Base-by-base conservation (phyloP, 768 basidiomycete species). In the Mycena chlorophos region DNA sequence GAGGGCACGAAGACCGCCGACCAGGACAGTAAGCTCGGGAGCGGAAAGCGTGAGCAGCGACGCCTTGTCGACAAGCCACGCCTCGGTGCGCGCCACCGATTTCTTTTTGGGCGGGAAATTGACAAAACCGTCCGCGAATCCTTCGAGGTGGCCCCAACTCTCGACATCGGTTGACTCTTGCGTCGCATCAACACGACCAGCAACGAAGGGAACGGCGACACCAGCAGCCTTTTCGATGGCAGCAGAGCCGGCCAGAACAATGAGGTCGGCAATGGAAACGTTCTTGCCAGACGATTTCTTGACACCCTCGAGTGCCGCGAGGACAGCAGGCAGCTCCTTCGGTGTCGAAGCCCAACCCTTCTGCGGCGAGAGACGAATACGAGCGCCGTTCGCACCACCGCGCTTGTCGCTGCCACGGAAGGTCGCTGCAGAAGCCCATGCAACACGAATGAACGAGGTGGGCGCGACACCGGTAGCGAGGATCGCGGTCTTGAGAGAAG, bases 381-480 rank as follows among this genome's bases (percentile, higher is more conserved):
- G 45, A 27, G 45, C 45, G 45, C 45, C 45, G 45, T 46, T 46
- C 23, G 45, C 45, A 46, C 45, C 45, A 25, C 45, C 45, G 26
- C 45, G 45, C n/a, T 46, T 46, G 45, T 46, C 45, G n/a, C 6
- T 46, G 45, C 45, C 20, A 46, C 45, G 45, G 45, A 46, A 46
- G 26, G 23, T 46, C 5, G 45, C 8, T 4, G 45, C 45, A 13
- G 45, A 46, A 4, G 45, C 45, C 45, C 45, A 46, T 5, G 45
- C 45, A 26, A 46, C 45, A 26, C 45, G 45, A n/a, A 46, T 46
- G 45, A 46, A 46, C 23, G 27, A n/a, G 23, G 45, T 25, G 14
- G 45, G 45, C 22, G 5, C 45, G 22, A 46, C 27, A 27, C 45
- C 45, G 6, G 45, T 46, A 23, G 45, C 45, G 45, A 46, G 45